These are phyloP conservation scores for Kwoniella mangroviensis DNA, from an alignment of 768 basidiomycete genomes.

Conservation along the genomic window DNA sequence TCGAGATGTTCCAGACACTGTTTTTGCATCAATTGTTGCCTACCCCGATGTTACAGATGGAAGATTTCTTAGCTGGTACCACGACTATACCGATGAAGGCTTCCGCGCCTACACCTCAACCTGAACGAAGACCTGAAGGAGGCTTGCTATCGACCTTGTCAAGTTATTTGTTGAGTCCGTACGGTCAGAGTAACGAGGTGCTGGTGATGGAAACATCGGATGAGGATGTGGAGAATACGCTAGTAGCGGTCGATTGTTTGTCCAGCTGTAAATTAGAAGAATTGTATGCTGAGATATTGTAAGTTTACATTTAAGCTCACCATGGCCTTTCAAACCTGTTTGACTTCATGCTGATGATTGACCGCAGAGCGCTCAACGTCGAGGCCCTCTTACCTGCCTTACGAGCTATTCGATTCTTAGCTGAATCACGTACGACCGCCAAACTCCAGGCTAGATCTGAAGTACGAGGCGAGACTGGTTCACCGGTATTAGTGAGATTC, in stretches of 20 bases:
- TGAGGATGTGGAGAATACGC: conserved; percentile 85
- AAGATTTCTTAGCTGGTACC: conserved; percentile 94
- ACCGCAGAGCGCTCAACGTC: conserved; percentile 70
- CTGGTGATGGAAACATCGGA: conserved; percentile 87
- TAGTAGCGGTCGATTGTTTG: conserved; percentile 94
- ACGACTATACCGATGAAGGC: conserved; percentile 89
- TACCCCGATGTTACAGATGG: conserved; percentile 89
- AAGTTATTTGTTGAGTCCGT: conserved; percentile 95
- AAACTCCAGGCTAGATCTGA: conserved; percentile 47
- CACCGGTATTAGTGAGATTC: conserved; percentile 30
- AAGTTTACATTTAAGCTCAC: conserved; percentile 52
- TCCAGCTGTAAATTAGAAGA: conserved; percentile 91
- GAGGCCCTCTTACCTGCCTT: conserved; percentile 83
- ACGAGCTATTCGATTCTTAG: conserved; percentile 83
- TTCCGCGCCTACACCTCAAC: conserved; percentile 66
- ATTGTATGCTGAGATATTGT: conserved; percentile 92
- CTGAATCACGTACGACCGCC: conserved; percentile 85
- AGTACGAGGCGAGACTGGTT: conserved; percentile 35
- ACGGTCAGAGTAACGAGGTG: conserved; percentile 73
- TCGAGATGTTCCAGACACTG: conserved; percentile 96
- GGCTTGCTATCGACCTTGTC: conserved; percentile 91
- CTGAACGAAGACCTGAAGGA: conserved; percentile 68
- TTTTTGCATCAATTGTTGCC: conserved; percentile 93
- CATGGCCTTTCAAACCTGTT: neutral
- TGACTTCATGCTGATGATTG: conserved; percentile 8